Evolutionary conservation across 768 basidiomycete species (phyloP).

Genomic region (Mycena olivaceomarginata): DNA sequence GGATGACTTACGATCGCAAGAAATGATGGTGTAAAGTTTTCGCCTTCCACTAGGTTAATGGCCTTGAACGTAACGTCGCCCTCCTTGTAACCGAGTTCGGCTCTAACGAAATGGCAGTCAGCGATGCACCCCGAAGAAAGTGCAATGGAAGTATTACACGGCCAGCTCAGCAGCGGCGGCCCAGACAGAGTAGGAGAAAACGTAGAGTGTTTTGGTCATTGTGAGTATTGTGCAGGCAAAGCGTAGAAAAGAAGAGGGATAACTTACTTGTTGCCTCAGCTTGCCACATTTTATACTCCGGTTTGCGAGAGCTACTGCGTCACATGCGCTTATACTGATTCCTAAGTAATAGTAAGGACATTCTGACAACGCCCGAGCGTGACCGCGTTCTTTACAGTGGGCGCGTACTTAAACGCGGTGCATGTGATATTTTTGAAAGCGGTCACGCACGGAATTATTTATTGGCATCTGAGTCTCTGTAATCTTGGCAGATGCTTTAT

Average conservation of each 20-base stretch:
- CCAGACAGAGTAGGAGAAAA: conserved; percentile 52
- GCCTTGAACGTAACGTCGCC: conserved; percentile 58
- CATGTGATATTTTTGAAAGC: too few relatives aligned
- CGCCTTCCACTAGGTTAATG: conserved; percentile 66
- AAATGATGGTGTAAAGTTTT: conserved; percentile 69
- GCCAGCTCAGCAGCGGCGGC: conserved; percentile 52
- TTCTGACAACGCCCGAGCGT: too few relatives aligned
- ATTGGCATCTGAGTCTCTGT: too few relatives aligned
- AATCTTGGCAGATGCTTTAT: too few relatives aligned
- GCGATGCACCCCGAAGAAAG: not conserved
- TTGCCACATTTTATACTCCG: too few relatives aligned
- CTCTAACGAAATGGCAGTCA: conserved; percentile 22
- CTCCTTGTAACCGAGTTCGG: conserved; percentile 64
- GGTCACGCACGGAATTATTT: too few relatives aligned
- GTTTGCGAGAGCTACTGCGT: too few relatives aligned
- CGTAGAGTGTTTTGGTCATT: conserved; percentile 50
- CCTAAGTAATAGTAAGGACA: too few relatives aligned
- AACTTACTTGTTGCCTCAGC: too few relatives aligned
- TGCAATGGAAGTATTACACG: conserved; percentile 37
- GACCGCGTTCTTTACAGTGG: too few relatives aligned
- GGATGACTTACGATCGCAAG: conserved; percentile 45
- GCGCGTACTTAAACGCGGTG: too few relatives aligned
- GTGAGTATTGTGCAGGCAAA: not conserved
- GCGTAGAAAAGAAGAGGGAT: not conserved
- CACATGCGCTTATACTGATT: too few relatives aligned